These are phyloP conservation scores for Pezicula carpinea DNA, from an alignment of 2,329 filamentous ascomycete species.

Conservation along the genomic window DNA sequence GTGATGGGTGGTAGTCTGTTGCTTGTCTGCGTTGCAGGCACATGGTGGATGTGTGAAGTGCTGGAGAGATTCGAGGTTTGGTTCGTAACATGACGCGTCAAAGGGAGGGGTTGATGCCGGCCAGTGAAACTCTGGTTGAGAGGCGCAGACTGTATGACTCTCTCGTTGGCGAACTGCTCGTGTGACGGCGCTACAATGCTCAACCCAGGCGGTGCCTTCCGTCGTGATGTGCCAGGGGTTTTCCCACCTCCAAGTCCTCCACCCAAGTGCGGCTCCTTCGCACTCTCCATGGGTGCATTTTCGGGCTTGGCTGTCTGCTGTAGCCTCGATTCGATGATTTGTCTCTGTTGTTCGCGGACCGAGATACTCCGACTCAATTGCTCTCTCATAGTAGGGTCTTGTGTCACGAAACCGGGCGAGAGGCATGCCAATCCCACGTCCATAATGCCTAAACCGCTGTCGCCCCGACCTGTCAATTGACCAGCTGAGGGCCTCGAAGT, in stretches of 20 bases:
- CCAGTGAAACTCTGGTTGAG: constrained; percentile 94
- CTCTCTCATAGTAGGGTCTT: constrained; percentile 94
- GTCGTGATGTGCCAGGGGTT: constrained; percentile 68
- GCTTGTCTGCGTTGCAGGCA: constrained; percentile 80
- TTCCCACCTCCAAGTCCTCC: constrained; percentile 47
- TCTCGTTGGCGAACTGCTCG: constrained; percentile 85
- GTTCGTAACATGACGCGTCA: constrained; percentile 74
- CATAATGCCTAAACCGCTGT: constrained; percentile 74
- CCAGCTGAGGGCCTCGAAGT: constrained; percentile 65
- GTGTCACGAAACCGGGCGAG: constrained; percentile 91
- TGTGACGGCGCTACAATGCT: constrained; percentile 95
- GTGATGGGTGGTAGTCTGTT: constrained; percentile 92
- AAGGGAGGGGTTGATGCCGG: constrained; percentile 70
- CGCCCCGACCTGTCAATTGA: constrained; percentile 66
- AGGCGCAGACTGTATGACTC: constrained; percentile 94
- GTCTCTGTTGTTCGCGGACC: constrained; percentile 87
- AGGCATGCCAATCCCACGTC: constrained; percentile 92
- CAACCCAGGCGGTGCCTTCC: constrained; percentile 81
- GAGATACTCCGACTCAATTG: constrained; percentile 91
- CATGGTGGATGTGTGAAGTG: constrained; percentile 86
- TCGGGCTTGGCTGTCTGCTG: constrained; percentile 83
- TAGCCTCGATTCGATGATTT: constrained; percentile 87
- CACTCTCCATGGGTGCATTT: constrained; percentile 54
- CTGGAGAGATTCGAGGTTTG: constrained; percentile 78
- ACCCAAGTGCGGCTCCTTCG: constrained; percentile 48